Evolutionary conservation across 495 filamentous ascomycete genomes (phyloP).

Genomic region (Xylaria telfairii): DNA sequence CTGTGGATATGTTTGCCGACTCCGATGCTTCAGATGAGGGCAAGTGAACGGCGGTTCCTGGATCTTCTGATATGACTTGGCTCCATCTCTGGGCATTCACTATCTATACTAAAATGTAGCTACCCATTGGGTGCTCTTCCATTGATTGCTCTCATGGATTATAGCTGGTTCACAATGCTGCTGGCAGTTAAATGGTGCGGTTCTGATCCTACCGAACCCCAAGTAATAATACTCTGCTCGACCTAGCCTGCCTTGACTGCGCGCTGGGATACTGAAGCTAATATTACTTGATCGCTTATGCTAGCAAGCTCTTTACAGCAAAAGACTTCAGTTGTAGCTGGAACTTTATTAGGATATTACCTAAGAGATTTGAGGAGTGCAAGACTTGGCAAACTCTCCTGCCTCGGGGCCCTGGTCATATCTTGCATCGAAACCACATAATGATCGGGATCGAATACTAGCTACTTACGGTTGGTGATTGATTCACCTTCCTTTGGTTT

Average conservation of each 20-base stretch:
- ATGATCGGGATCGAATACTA: not conserved
- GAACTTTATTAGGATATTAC: not conserved
- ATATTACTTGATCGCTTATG: not conserved
- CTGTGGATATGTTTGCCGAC: constrained; percentile 94
- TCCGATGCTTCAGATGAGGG: constrained; percentile 51
- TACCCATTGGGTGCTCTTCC: not conserved
- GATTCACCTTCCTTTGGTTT: not conserved
- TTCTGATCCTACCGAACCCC: not conserved
- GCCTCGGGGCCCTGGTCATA: not conserved
- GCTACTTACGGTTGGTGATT: not conserved
- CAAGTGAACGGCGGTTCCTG: constrained; percentile 28
- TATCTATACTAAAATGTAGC: not conserved
- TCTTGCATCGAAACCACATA: not conserved
- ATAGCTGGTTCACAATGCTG: not conserved
- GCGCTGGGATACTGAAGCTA: not conserved
- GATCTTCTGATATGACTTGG: not conserved
- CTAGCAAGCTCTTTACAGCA: not conserved
- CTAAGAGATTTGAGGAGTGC: not conserved
- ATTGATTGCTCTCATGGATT: not conserved
- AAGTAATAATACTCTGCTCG: not conserved
- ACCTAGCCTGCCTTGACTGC: not conserved
- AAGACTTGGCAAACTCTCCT: not conserved
- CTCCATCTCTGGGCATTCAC: not conserved
- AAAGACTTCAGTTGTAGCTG: not conserved
- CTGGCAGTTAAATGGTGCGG: not conserved